A percentile compares a stretch with the other conserved stretches of the same genome.
phyloP scores from a whole-genome alignment of 148 eudicot genomes.

The Fagopyrum homotropicum region DNA sequence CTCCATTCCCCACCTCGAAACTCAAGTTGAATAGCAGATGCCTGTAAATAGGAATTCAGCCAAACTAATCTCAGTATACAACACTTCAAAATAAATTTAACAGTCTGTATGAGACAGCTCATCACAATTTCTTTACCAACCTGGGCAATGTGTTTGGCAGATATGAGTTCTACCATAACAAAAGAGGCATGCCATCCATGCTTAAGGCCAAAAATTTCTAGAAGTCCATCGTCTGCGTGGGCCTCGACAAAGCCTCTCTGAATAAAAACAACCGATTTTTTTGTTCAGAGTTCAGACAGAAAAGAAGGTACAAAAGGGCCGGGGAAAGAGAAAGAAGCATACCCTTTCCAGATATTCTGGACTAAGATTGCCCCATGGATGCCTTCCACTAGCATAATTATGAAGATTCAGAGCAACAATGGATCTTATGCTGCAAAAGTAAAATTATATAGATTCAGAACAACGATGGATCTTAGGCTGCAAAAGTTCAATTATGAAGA shows the following conservation, averaged over 20 bases:
- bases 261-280: neutral
- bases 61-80: neutral
- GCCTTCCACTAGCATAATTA: slow-evolving; percentile 92
- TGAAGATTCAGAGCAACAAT: slow-evolving; percentile 83
- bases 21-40: slow-evolving; percentile 72
- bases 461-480: slow-evolving; percentile 88
- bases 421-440: slow-evolving; percentile 67
- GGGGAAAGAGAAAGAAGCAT: slow-evolving; percentile 2
- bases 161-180: slow-evolving; percentile 76
- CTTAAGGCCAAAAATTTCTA: slow-evolving; percentile 81
- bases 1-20: slow-evolving; percentile 91
- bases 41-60: slow-evolving; percentile 36
- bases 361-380: slow-evolving; percentile 90
- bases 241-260: slow-evolving; percentile 92
- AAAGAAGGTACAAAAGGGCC: neutral
- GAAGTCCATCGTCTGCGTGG: slow-evolving; percentile 71
- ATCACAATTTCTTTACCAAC: slow-evolving; percentile 21
- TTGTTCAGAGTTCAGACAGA: neutral
- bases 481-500: neutral
- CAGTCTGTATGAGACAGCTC: neutral
- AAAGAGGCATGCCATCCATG: slow-evolving; percentile 99
- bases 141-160: slow-evolving; percentile 96
- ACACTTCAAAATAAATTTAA: neutral
- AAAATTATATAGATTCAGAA: neutral
- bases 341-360: slow-evolving; percentile 85